These are phyloP conservation scores for Salix koriyanagi DNA, from an alignment of 345 rosid genomes.

Conservation along the genomic window DNA sequence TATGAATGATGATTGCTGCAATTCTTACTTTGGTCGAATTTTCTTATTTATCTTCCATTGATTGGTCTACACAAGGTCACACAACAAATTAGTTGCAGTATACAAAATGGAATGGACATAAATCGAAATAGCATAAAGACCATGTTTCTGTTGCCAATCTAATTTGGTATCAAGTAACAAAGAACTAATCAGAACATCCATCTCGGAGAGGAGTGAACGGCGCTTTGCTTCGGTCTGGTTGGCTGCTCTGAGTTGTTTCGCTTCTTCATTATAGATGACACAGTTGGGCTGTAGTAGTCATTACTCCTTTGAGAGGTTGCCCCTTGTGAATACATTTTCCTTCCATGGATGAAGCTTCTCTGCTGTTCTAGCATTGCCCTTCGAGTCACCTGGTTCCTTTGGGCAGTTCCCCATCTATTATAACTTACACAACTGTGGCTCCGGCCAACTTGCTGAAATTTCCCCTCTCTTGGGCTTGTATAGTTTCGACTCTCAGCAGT, in stretches of 20 bases:
- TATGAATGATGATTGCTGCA: too few species aligned
- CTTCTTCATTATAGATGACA: constrained; percentile 89
- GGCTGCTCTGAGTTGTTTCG: constrained; percentile 54
- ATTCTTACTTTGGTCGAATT: background rate
- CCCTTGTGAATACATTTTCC: constrained; percentile 65
- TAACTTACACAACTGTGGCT: constrained; percentile 87
- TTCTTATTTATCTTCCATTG: constrained; percentile 27
- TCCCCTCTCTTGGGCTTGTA: constrained; percentile 66
- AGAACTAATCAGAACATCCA: constrained; percentile 62
- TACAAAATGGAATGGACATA: constrained; percentile 5
- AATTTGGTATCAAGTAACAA: constrained; percentile 7
- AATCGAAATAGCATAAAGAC: constrained; percentile 7
- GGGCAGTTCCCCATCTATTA: constrained; percentile 67
- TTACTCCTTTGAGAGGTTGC: constrained; percentile 87
- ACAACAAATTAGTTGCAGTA: constrained; percentile 39
- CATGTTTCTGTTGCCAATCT: constrained; percentile 26
- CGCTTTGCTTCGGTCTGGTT: constrained; percentile 36
- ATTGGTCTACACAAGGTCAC: background rate
- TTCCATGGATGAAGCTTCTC: constrained; percentile 74
- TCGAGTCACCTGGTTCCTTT: constrained; percentile 42
- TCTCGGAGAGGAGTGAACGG: constrained; percentile 67
- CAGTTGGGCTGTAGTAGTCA: constrained; percentile 86
- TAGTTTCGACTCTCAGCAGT: constrained; percentile 96
- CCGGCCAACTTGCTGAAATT: constrained; percentile 67
- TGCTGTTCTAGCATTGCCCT: constrained; percentile 62